Percentiles rank a stretch among this genome's conserved stretches.
phyloP scores from a whole-genome alignment of 768 basidiomycete genomes.

The Tylopilus cervinicoccineus region DNA sequence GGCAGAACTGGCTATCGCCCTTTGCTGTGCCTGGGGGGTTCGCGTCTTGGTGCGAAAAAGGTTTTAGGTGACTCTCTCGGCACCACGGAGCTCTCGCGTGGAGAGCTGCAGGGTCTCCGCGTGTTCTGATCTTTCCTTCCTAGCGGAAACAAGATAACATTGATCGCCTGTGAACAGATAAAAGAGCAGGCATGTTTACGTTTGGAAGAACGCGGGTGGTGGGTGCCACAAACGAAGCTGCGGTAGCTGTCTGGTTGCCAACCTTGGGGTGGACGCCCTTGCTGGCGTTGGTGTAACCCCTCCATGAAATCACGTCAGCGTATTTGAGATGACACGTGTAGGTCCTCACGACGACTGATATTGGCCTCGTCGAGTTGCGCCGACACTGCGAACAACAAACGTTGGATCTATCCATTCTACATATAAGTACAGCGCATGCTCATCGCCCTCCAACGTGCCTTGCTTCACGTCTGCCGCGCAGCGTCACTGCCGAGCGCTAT shows the following conservation, averaged over 20 bases:
- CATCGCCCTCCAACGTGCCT: conserved; percentile 2
- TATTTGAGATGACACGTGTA: conserved; percentile 19
- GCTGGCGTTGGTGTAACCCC: not conserved
- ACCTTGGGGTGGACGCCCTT: not conserved
- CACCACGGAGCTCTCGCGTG: conserved; percentile 25
- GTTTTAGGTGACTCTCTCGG: conserved; percentile 8
- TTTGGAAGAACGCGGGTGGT: conserved; percentile 5
- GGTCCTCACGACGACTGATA: conserved; percentile 4
- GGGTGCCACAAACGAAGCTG: conserved; percentile 1
- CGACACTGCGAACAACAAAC: conserved; percentile 7
- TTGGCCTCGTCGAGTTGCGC: conserved; percentile 5
- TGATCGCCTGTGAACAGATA: conserved; percentile 4
- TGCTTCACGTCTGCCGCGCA: not conserved
- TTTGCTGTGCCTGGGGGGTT: conserved; percentile 2
- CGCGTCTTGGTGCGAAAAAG: not conserved
- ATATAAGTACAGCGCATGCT: not conserved
- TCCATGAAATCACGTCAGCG: conserved; percentile 14
- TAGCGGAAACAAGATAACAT: conserved; percentile 3
- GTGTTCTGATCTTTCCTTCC: conserved; percentile 14
- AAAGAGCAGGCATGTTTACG: conserved; percentile 16
- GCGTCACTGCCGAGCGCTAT: not conserved
- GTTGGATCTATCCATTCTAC: conserved; percentile 19
- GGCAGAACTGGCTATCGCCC: conserved; percentile 5
- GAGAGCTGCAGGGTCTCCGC: conserved; percentile 21
- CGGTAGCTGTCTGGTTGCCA: not conserved